phyloP scores from a whole-genome alignment of 2,329 filamentous ascomycete species.

The Alternaria infectoria region DNA sequence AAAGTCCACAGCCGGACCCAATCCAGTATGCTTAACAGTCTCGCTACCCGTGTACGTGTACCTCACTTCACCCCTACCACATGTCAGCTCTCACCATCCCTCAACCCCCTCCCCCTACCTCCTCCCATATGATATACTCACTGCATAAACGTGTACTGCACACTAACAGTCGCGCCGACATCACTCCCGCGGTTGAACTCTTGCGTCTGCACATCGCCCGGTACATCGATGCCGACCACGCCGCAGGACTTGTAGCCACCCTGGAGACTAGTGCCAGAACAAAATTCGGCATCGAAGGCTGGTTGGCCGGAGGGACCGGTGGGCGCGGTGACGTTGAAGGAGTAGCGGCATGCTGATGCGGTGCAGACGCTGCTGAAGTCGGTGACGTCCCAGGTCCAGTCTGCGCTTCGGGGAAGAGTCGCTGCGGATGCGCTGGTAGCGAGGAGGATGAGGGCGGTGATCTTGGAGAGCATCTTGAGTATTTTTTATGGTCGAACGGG shows the following conservation, averaged over 20 bases:
- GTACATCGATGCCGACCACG: constrained; percentile 14
- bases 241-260: constrained; percentile 21
- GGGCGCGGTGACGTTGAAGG: constrained; percentile 21
- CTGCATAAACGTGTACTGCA: constrained; percentile 22
- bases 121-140: background rate
- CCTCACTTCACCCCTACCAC: background rate
- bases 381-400: constrained; percentile 25
- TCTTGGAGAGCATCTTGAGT: constrained; percentile 19
- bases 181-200: constrained; percentile 19
- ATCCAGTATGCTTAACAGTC: background rate
- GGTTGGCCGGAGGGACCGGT: constrained; percentile 18
- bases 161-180: constrained; percentile 14
- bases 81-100: background rate
- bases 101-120: background rate
- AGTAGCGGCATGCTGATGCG: constrained; percentile 29
- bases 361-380: constrained; percentile 26
- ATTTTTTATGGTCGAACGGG: too few species aligned
- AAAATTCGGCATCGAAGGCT: constrained; percentile 20
- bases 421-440: constrained; percentile 10
- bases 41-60: constrained; percentile 6
- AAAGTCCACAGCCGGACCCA: background rate
- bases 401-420: background rate
- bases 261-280: constrained; percentile 19
- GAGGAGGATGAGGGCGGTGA: constrained; percentile 13
- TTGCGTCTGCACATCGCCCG: constrained; percentile 16